Evolutionary conservation across 768 basidiomycete species (phyloP).

Genomic region (Filobasidium floriforme): DNA sequence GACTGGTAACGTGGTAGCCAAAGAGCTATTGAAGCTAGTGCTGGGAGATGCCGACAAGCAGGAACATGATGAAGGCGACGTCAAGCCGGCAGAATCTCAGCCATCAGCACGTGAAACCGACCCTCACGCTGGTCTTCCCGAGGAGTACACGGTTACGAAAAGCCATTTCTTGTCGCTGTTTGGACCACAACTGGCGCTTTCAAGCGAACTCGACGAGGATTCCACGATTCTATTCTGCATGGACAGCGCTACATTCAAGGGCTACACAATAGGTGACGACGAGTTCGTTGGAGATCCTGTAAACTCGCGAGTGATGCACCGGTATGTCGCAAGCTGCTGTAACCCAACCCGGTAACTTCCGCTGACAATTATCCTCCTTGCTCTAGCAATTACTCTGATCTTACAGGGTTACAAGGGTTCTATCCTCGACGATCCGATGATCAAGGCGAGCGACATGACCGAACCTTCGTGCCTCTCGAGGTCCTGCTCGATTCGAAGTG

Average conservation of each 20-base stretch:
- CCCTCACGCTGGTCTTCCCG: constrained; percentile 32
- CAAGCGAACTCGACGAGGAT: constrained; percentile 54
- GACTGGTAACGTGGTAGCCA: constrained; percentile 10
- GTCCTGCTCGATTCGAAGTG: constrained; percentile 76
- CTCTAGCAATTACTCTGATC: constrained; percentile 63
- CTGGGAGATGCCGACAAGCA: constrained; percentile 1
- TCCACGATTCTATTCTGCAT: constrained; percentile 68
- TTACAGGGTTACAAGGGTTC: constrained; percentile 81
- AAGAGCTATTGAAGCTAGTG: constrained; percentile 10
- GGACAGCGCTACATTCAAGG: constrained; percentile 68
- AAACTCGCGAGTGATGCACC: constrained; percentile 74
- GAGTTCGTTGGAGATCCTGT: constrained; percentile 71
- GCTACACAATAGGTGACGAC: constrained; percentile 72
- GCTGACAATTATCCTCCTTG: constrained; percentile 2
- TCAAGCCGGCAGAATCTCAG: neutral
- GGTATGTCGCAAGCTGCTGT: constrained; percentile 50
- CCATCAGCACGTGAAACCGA: constrained; percentile 7
- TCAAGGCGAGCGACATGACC: constrained; percentile 10
- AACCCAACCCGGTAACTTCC: constrained; percentile 9
- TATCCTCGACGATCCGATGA: constrained; percentile 51
- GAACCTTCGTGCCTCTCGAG: constrained; percentile 68
- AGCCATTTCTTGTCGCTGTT: constrained; percentile 76
- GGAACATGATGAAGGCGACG: neutral
- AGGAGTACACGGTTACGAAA: constrained; percentile 47
- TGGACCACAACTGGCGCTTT: constrained; percentile 80